A percentile compares a stretch with the other conserved stretches of the same genome.
Conservation (phyloP, 2,329 filamentous ascomycete genomes). For the Monosporascus sp. region DNA sequence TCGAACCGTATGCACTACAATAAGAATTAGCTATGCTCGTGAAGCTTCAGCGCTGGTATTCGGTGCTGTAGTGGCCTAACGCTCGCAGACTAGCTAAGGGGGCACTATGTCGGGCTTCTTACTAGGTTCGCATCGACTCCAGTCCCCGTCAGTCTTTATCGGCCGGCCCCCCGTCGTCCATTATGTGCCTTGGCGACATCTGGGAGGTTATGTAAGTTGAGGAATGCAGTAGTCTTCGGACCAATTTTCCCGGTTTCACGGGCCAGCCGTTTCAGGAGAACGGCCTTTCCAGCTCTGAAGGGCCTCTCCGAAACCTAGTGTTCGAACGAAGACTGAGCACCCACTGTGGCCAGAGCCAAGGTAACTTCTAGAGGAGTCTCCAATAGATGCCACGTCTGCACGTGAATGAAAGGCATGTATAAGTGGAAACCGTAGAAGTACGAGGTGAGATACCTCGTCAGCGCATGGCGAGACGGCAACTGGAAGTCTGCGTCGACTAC, state of each 20-base stretch:
- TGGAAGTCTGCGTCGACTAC: slow-evolving; percentile 25
- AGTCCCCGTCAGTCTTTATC: slow-evolving; percentile 3
- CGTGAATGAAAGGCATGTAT: slow-evolving; percentile 34
- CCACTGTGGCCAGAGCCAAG: slow-evolving; percentile 28
- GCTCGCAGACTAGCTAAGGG: not conserved
- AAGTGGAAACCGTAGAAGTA: slow-evolving; percentile 34
- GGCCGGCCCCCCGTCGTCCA: not conserved
- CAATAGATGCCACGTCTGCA: slow-evolving; percentile 27
- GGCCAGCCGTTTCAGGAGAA: slow-evolving; percentile 26
- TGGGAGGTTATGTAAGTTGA: slow-evolving; percentile 14
- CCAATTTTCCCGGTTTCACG: slow-evolving; percentile 19
- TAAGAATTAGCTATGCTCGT: not conserved
- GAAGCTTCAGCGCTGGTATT: too few relatives aligned
- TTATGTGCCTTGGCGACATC: not conserved
- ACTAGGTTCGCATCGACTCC: slow-evolving; percentile 21
- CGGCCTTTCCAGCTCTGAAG: slow-evolving; percentile 27
- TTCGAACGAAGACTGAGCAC: slow-evolving; percentile 35
- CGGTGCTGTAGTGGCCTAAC: too few relatives aligned
- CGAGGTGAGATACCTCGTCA: slow-evolving; percentile 30
- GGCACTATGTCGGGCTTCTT: not conserved
- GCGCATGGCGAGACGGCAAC: slow-evolving; percentile 31
- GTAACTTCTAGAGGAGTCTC: slow-evolving; percentile 29
- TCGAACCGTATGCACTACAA: slow-evolving; percentile 25
- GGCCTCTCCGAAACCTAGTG: slow-evolving; percentile 28
- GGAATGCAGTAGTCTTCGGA: slow-evolving; percentile 18